Evolutionary conservation across 2,329 filamentous ascomycete genomes (phyloP), one percentile per base, ranked within the genome.

Genomic region (Stylonectria norvegica): DNA sequence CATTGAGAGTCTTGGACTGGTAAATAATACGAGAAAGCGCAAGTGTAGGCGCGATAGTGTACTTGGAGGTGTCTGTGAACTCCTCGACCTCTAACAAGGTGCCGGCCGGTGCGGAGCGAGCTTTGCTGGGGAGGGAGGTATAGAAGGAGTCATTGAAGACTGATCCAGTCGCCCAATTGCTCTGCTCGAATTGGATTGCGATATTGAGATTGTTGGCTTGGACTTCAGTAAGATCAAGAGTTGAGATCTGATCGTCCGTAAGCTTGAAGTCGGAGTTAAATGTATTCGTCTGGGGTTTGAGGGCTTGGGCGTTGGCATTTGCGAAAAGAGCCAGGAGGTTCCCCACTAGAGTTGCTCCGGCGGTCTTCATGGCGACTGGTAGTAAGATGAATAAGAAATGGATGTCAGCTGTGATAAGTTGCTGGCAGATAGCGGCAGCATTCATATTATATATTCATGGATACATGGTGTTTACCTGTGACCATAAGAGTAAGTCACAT

Each of bases 1-100:
- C 68, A 40, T 75, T 72, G 16, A 68, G 45, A n/a, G 63, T 66
- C 15, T 59, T 62, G 0, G 71, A 70, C 15, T 67, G 67, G 56
- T 72, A 78, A 3, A 74, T 46, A 45, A 78, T 65, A 11, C 73
- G 67, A 2, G 71, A 76, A 30, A 78, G 52, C 3, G 70, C 60
- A 2, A 65, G 53, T n/a, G 53, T 56, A 0, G 69, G 60, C 0
- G 72, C 63, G 3, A 73, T 40, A 2, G 65, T 65, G 52, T 68
- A 74, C 4, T 50, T 39, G 0, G 56, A 49, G 1, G 60, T 57
- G 43, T 69, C 60, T 5, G 68, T 71, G 45, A 55, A 43, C 5
- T 57, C 36, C 45, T 74, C 65, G 14, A 70, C 50, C 38, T 64
- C 66, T 17, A 74, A 53, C 8, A 73, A 45, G 1, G 56, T 50